These are phyloP conservation scores for Lindgomyces ingoldianus DNA, from an alignment of 495 filamentous ascomycete species.

Conservation along the genomic window DNA sequence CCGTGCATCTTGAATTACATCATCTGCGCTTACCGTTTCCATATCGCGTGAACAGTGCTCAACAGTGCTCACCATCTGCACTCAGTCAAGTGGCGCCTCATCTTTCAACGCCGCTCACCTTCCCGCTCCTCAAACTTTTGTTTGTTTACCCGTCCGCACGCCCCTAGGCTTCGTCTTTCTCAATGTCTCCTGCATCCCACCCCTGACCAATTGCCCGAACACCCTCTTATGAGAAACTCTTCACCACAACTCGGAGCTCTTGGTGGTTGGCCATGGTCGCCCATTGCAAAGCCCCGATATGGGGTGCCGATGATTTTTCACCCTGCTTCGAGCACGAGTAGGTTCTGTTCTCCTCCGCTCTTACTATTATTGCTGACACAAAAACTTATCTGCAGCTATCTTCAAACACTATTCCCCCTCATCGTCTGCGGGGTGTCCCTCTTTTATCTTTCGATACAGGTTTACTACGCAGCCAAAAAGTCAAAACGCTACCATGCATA, in stretches of 20 bases:
- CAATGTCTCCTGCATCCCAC: slow-evolving; percentile 6
- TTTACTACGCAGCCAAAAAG: slow-evolving; percentile 50
- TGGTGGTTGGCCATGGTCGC: slow-evolving; percentile 59
- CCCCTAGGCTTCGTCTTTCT: background rate
- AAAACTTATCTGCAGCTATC: slow-evolving; percentile 58
- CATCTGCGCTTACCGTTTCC: slow-evolving; percentile 4
- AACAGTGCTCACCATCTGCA: background rate
- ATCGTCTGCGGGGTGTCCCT: slow-evolving; percentile 68
- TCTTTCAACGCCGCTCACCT: background rate
- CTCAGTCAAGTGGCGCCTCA: slow-evolving; percentile 7
- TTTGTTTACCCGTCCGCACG: slow-evolving; percentile 16
- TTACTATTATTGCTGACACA: background rate
- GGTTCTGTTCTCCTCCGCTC: slow-evolving; percentile 41
- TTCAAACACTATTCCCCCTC: slow-evolving; percentile 81
- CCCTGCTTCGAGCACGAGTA: slow-evolving; percentile 87
- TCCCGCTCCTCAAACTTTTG: background rate
- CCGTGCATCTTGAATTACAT: slow-evolving; percentile 5
- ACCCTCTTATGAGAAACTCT: slow-evolving; percentile 10
- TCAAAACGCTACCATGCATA: slow-evolving; percentile 55
- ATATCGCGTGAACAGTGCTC: slow-evolving; percentile 3
- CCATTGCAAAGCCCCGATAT: slow-evolving; percentile 76
- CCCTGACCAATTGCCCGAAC: slow-evolving; percentile 24
- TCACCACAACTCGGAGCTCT: slow-evolving; percentile 1
- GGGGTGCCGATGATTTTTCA: slow-evolving; percentile 86
- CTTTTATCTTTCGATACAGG: slow-evolving; percentile 61